Percentiles rank a stretch among this genome's conserved stretches.
phyloP scores from a whole-genome alignment of 495 filamentous ascomycete species.

The Gamarada debralockiae region DNA sequence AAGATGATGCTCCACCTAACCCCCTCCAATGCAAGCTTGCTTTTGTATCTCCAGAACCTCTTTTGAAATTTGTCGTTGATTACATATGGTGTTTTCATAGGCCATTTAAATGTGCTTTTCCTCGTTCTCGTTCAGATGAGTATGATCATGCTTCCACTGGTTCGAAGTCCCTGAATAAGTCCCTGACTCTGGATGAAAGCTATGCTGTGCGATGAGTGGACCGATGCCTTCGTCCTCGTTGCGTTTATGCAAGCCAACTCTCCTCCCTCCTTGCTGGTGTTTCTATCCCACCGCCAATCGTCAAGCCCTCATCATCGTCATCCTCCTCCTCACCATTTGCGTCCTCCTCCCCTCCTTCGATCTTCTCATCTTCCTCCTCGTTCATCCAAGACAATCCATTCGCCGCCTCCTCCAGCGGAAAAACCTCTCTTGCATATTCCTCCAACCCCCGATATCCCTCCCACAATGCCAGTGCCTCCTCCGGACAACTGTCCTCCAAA shows the following conservation, averaged over 20 bases:
- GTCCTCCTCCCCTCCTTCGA: conserved; percentile 7
- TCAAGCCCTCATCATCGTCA: conserved; percentile 33
- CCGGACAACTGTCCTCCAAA: conserved; percentile 58
- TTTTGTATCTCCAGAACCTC: no score
- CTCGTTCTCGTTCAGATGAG: no score
- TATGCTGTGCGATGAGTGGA: no score
- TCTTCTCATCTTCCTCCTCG: conserved; percentile 35
- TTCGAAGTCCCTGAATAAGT: no score
- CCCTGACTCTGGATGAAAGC: no score
- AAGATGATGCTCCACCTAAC: no score
- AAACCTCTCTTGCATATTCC: conserved; percentile 94
- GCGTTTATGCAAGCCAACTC: conserved; percentile 25
- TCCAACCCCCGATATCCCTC: conserved; percentile 87
- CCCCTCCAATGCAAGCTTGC: no score
- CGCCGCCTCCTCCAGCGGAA: conserved; percentile 87
- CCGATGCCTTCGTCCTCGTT: no score
- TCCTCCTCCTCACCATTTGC: conserved; percentile 4
- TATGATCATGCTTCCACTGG: no score
- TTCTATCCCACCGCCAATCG: conserved; percentile 19
- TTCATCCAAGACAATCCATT: conserved; percentile 94
- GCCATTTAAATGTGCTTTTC: no score
- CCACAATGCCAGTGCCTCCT: conserved; percentile 76
- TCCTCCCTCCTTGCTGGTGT: conserved; percentile 24
- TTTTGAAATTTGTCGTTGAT: no score
- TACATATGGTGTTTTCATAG: no score